These are phyloP conservation scores for Cyclotella distinguenda DNA, from an alignment of 108 stramenopile genomes.

Conservation along the genomic window DNA sequence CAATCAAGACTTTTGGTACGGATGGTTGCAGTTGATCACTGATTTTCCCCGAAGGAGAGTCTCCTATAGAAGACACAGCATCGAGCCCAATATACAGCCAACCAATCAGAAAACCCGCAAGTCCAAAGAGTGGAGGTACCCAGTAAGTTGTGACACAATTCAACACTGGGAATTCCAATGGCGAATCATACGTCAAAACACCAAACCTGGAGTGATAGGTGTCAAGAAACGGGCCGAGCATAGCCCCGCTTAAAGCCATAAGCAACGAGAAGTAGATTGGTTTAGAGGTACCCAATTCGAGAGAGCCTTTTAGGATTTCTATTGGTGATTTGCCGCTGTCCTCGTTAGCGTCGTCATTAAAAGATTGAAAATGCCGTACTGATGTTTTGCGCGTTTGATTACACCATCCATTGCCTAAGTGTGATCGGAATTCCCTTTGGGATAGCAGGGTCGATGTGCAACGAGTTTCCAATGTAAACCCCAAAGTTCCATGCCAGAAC, in stretches of 20 bases:
- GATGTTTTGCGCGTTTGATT: neutral
- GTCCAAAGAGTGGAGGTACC: constrained; percentile 82
- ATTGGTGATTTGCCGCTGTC: constrained; percentile 5
- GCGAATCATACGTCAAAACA: constrained; percentile 76
- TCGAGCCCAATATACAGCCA: constrained; percentile 81
- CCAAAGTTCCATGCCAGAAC: too few species aligned
- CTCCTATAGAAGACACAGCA: constrained; percentile 10
- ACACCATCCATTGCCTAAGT: too few species aligned
- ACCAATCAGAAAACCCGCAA: constrained; percentile 84
- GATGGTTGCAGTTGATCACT: constrained; percentile 15
- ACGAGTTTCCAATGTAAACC: too few species aligned
- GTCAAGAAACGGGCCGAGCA: constrained; percentile 84
- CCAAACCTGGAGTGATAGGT: constrained; percentile 79
- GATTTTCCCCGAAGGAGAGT: constrained; percentile 10
- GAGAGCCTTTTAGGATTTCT: constrained; percentile 10
- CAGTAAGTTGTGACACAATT: constrained; percentile 73
- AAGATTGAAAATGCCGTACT: neutral
- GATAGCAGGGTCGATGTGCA: too few species aligned
- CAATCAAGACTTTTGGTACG: constrained; percentile 61
- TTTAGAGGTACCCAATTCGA: constrained; percentile 24
- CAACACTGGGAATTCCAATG: constrained; percentile 51
- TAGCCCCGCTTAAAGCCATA: constrained; percentile 72
- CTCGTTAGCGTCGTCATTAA: constrained; percentile 3
- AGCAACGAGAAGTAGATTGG: constrained; percentile 54
- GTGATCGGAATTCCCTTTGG: too few species aligned